Percentiles rank a stretch among this genome's conserved stretches.
phyloP scores from a whole-genome alignment of 192 early-diverging fungal genomes.

The Irineochytrium annulatum region DNA sequence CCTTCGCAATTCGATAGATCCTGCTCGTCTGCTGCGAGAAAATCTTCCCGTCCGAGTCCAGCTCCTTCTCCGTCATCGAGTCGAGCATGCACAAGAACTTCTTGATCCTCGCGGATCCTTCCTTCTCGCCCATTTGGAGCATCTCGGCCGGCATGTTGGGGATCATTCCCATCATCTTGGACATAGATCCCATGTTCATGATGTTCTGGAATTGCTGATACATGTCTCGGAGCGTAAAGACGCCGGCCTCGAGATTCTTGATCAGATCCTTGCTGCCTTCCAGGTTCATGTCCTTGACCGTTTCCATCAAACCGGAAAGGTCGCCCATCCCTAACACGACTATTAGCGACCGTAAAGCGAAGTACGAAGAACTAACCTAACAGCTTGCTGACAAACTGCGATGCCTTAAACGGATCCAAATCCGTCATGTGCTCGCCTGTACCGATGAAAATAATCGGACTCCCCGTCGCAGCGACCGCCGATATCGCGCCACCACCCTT shows the following conservation, averaged over 20 bases:
- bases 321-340: constrained; percentile 81
- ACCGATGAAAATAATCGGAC: constrained; percentile 94
- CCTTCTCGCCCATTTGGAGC: constrained; percentile 45
- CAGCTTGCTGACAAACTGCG: constrained; percentile 89
- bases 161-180: constrained; percentile 85
- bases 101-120: constrained; percentile 57
- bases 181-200: constrained; percentile 84
- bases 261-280: constrained; percentile 77
- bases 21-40: constrained; percentile 71
- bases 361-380: constrained; percentile 44
- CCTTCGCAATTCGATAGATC: constrained; percentile 75
- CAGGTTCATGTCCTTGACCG: constrained; percentile 82
- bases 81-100: constrained; percentile 90
- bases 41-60: constrained; percentile 81
- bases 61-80: constrained; percentile 88
- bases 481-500: constrained; percentile 99
- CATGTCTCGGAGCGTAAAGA: constrained; percentile 91
- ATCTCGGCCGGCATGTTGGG: constrained; percentile 64
- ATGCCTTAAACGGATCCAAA: constrained; percentile 82
- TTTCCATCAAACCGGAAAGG: constrained; percentile 79
- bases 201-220: constrained; percentile 89
- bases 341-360: neutral
- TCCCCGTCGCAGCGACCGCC: constrained; percentile 89
- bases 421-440: constrained; percentile 97
- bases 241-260: constrained; percentile 83